phyloP scores from a whole-genome alignment of 2,329 filamentous ascomycete species.

The Paecilomyces sp. region DNA sequence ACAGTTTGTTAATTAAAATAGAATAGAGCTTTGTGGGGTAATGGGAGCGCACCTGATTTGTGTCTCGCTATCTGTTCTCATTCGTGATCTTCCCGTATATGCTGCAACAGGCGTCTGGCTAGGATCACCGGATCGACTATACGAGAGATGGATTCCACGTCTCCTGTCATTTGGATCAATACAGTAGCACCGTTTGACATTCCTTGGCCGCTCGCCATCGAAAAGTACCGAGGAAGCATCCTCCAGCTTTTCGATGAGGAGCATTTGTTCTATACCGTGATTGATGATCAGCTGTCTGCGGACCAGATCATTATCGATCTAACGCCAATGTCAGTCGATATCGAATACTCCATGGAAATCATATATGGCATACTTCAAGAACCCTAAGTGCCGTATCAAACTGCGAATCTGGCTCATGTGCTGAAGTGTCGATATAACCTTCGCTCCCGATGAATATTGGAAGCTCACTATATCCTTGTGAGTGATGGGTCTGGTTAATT shows the following conservation, averaged over 20 bases:
- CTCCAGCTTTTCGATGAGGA: constrained; percentile 62
- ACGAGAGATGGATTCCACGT: constrained; percentile 55
- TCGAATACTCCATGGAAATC: background rate
- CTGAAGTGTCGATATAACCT: constrained; percentile 48
- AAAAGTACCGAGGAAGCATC: constrained; percentile 67
- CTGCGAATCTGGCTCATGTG: constrained; percentile 65
- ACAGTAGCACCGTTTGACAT: constrained; percentile 61
- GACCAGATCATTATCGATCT: constrained; percentile 73
- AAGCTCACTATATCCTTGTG: constrained; percentile 33
- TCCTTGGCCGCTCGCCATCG: constrained; percentile 52
- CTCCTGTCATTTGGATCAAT: constrained; percentile 59
- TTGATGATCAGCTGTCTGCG: constrained; percentile 78
- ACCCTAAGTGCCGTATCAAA: constrained; percentile 75
- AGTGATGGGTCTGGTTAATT: constrained; percentile 3
- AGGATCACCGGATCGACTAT: constrained; percentile 40
- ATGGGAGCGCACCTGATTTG: constrained; percentile 48
- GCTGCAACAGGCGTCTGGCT: constrained; percentile 48
- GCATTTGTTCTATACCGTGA: constrained; percentile 72
- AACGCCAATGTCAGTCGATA: constrained; percentile 12
- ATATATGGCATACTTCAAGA: constrained; percentile 47
- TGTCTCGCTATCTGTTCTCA: constrained; percentile 67
- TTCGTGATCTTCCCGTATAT: constrained; percentile 55
- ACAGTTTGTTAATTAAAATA: constrained; percentile 1
- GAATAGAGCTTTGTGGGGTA: background rate
- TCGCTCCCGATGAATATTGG: constrained; percentile 60